These are phyloP conservation scores for Penicillium sp. DNA, from an alignment of 2,329 filamentous ascomycete genomes.

Conservation along the genomic window DNA sequence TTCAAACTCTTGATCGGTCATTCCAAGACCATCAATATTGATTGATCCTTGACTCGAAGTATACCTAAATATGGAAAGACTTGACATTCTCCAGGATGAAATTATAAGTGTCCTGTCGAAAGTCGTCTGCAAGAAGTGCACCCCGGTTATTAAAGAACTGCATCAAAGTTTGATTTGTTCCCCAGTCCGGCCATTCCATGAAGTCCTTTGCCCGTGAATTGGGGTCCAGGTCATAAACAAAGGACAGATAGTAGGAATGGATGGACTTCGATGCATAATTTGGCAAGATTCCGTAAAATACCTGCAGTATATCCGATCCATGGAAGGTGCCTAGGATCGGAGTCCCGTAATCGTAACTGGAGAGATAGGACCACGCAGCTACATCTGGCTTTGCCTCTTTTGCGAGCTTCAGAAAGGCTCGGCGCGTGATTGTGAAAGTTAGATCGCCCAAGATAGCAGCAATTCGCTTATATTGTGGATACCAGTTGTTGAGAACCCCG, in stretches of 20 bases:
- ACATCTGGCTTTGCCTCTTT: constrained; percentile 58
- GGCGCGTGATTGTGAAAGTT: constrained; percentile 72
- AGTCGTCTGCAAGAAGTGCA: constrained; percentile 52
- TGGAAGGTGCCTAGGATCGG: constrained; percentile 79
- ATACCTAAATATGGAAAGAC: constrained; percentile 31
- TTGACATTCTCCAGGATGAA: constrained; percentile 39
- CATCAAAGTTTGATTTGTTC: constrained; percentile 54
- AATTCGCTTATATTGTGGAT: constrained; percentile 76
- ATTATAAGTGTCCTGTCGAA: constrained; percentile 51
- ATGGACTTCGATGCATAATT: constrained; percentile 66
- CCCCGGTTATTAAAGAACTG: constrained; percentile 49
- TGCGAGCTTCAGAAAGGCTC: constrained; percentile 62
- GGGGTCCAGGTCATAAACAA: constrained; percentile 71
- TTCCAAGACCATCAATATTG: no score
- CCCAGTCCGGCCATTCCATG: constrained; percentile 62
- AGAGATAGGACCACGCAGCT: constrained; percentile 71
- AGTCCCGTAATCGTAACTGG: constrained; percentile 71
- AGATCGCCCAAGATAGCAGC: constrained; percentile 77
- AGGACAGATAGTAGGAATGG: constrained; percentile 73
- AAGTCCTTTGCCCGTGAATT: constrained; percentile 57
- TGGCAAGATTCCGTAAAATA: constrained; percentile 67
- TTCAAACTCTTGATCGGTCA: no score
- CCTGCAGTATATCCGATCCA: constrained; percentile 68
- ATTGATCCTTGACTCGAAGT: no score
- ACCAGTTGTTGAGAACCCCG: constrained; percentile 68